Base-by-base conservation (phyloP, 305 asterid genomes). In the Fraxinus velutina region DNA sequence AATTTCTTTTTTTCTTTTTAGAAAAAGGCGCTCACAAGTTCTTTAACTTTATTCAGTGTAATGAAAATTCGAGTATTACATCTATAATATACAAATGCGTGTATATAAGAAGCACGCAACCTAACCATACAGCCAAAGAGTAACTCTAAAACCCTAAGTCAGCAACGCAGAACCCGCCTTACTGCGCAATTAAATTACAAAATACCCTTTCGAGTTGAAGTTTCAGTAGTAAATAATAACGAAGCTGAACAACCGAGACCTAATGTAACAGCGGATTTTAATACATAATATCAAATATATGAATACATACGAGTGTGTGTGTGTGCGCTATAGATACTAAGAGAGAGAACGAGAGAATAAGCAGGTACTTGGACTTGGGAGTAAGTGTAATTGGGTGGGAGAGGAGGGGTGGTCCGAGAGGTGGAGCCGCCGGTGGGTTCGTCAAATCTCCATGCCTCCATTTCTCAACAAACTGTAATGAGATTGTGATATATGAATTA, bases 371-470 rank as follows among this genome's bases (percentile, higher is more conserved):
- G 88, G 1, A 87, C 88, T 85, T 82, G 85, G 29, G 13, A 19
- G 84, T 86, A 85, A 78, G 88, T 82, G 80, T 83, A 89, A 80
- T 85, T 84, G 21, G 88, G 90, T 60, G 77, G 87, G 21, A 83
- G 85, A 5, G 87, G 79, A 77, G 84, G 62, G 5, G 86, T 19
- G 37, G 71, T 29, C 30, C 62, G 71, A n/a, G 77, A 7, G 62
- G 83, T 21, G 5, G 84, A 73, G 71, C 82, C 85, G 89, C 92
- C 89, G 86, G 89, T 73, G 85, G 86, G 71, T 66, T 87, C 89
- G 78, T 86, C 89, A 83, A 84, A 86, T 83, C 86, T 86, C 64
- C 78, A 82, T 60, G 80, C 86, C 75, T 86, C 91, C 98, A 90
- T 92, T 76, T 32, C 76, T 64, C 75, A 27, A 66, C 27, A 37